Base-by-base conservation (phyloP, 2,329 filamentous ascomycete genomes). In the Lachnellula arida region DNA sequence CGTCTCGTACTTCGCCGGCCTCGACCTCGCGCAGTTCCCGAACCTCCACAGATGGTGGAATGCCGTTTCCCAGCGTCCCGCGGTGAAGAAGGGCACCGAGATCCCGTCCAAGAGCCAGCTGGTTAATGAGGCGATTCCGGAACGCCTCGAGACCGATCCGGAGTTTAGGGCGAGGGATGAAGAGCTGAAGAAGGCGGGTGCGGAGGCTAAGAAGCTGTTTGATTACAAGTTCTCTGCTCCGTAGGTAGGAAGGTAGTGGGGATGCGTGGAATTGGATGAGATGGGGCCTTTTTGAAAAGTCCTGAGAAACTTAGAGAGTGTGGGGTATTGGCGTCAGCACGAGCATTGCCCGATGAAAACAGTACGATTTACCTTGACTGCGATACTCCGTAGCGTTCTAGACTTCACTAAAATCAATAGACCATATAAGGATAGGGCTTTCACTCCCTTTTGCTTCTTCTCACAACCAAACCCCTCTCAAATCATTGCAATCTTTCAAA, bases 41-140 rank as follows among this genome's bases (percentile, higher is more conserved):
- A 74, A 81, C 51, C 70, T 91, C 55, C 78, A 83, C 68, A 80
- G 78, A 3, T 91, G 88, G 88, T 78, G 87, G 67, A 79, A 85
- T 57, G 75, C 79, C 34, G 79, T 89, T 74, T 70, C 75, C 19
- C 75, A 74, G 25, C 75, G 87, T 1, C 79, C 81, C 0, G 86
- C 77, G 1, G 79, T 88, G 0, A 76, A 85, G 72, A 85, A 80
- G 72, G 88, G 87, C 1, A 73, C 81, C 17, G 74, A 82, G 65
- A 76, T 90, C 8, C 88, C 88, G 0, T 71, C 73, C 15, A 71
- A 71, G 59, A 70, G 68, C 39, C 42, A 58, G 0, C 64, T 78
- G 14, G 68, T 67, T 5, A 81, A 83, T 61, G 72, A 66, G 1
- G 57, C 63, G 2, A 70, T 78, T 52, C 55, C 69, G 60, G 67